Percentiles rank a stretch among this genome's conserved stretches.
phyloP scores from a whole-genome alignment of 75 land plant genomes.

The Picea sitchensis region DNA sequence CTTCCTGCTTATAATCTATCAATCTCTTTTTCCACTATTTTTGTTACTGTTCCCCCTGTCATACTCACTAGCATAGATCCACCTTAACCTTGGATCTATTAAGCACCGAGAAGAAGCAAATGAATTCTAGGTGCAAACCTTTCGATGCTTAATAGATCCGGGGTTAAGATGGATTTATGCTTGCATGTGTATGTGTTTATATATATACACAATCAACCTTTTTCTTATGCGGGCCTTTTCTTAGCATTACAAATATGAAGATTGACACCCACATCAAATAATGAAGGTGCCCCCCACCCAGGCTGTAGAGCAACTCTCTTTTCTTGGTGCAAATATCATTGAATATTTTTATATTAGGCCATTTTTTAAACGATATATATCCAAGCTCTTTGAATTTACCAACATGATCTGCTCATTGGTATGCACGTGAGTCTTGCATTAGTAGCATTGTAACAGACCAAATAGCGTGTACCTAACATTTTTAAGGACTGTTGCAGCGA shows the following conservation, averaged over 20 bases:
- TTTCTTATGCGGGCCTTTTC: not conserved
- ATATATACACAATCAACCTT: not conserved
- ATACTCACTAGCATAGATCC: not conserved
- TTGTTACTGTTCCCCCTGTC: not conserved
- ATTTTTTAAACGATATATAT: not conserved
- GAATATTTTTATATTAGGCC: not conserved
- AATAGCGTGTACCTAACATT: not conserved
- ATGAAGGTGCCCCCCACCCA: no score
- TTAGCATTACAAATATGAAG: no score
- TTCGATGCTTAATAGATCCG: no score
- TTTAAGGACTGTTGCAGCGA: constrained; percentile 52
- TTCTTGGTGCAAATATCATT: no score
- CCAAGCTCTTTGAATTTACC: not conserved
- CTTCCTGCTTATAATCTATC: not conserved
- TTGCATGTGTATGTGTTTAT: not conserved
- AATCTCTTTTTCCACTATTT: not conserved
- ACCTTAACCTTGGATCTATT: no score
- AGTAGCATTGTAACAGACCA: not conserved
- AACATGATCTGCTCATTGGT: not conserved
- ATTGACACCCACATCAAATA: no score
- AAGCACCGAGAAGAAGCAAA: no score
- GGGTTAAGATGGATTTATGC: no score
- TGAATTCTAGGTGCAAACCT: no score
- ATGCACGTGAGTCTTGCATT: not conserved
- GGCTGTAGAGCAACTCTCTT: no score